phyloP scores from a whole-genome alignment of 495 filamentous ascomycete genomes.

The Baudoinia panamericana region DNA sequence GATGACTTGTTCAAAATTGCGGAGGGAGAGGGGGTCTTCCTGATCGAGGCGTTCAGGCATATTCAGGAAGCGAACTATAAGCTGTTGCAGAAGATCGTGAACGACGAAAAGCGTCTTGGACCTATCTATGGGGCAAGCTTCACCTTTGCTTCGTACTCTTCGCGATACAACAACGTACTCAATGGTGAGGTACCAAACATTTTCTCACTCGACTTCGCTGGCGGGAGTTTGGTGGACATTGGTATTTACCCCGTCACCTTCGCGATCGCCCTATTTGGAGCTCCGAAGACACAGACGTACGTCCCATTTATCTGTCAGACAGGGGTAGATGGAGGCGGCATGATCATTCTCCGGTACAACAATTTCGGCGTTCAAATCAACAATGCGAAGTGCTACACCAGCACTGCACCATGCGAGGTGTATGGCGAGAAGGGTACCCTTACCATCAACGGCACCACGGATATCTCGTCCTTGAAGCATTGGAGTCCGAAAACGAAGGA shows the following conservation, averaged over 20 bases:
- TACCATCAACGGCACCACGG: conserved; percentile 25
- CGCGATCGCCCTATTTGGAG: conserved; percentile 22
- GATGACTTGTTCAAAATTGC: conserved; percentile 27
- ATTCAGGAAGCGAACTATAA: conserved; percentile 27
- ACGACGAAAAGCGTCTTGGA: conserved; percentile 18
- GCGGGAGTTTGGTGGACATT: conserved; percentile 24
- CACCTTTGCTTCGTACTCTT: conserved; percentile 25
- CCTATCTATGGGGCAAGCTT: conserved; percentile 26
- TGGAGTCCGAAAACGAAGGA: conserved; percentile 23
- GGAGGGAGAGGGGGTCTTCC: conserved; percentile 20
- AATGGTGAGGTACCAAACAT: conserved; percentile 23
- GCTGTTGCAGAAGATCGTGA: conserved; percentile 14
- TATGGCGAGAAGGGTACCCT: conserved; percentile 30
- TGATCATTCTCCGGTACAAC: conserved; percentile 26
- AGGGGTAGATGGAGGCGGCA: conserved; percentile 28
- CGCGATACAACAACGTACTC: conserved; percentile 26
- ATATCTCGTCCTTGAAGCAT: conserved; percentile 25
- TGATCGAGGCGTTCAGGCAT: conserved; percentile 30
- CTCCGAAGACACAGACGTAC: conserved; percentile 22
- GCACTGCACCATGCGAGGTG: conserved; percentile 22
- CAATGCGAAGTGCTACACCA: conserved; percentile 24
- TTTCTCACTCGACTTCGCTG: conserved; percentile 20
- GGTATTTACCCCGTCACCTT: conserved; percentile 25
- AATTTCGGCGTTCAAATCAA: conserved; percentile 25
- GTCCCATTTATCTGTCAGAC: conserved; percentile 23